Evolutionary conservation across 2,329 filamentous ascomycete genomes (phyloP).

Genomic region (Penicillium palitans): DNA sequence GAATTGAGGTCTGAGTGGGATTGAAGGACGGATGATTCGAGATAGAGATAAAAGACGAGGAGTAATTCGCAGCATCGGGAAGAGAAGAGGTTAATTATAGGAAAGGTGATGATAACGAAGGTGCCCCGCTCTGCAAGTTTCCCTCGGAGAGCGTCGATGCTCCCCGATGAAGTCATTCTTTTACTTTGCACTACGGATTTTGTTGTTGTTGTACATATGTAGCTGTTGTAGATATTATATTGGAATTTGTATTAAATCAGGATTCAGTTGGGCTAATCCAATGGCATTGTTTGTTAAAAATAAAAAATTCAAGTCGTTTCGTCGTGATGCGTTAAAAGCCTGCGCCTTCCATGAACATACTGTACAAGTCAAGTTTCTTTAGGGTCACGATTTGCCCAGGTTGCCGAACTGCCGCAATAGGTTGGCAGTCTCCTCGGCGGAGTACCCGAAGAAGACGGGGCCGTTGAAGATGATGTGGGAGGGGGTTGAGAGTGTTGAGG

Average conservation of each 20-base stretch:
- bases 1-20: constrained; percentile 13
- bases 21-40: constrained; percentile 11
- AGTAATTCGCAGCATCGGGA: constrained; percentile 27
- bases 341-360: constrained; percentile 11
- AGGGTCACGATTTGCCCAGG: constrained; percentile 15
- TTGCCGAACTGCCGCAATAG: constrained; percentile 63
- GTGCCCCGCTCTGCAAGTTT: constrained; percentile 23
- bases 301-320: constrained; percentile 16
- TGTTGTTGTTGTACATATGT: neutral
- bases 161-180: constrained; percentile 9
- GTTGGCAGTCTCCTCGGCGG: constrained; percentile 75
- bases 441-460: constrained; percentile 91
- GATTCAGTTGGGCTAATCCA: constrained; percentile 1
- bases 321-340: constrained; percentile 17
- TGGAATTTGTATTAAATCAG: neutral
- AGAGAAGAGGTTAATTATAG: constrained; percentile 12
- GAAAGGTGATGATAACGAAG: constrained; percentile 7
- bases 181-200: neutral
- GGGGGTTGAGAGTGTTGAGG: constrained; percentile 18
- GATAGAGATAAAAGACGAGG: constrained; percentile 27
- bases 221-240: neutral
- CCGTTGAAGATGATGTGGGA: constrained; percentile 86
- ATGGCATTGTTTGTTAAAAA: neutral
- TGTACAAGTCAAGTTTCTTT: neutral
- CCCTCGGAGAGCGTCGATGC: constrained; percentile 18